A percentile compares a stretch with the other conserved stretches of the same genome.
These are phyloP conservation scores for Neoascochyta sp. DNA, from an alignment of 2,329 filamentous ascomycete genomes.

Conservation along the genomic window DNA sequence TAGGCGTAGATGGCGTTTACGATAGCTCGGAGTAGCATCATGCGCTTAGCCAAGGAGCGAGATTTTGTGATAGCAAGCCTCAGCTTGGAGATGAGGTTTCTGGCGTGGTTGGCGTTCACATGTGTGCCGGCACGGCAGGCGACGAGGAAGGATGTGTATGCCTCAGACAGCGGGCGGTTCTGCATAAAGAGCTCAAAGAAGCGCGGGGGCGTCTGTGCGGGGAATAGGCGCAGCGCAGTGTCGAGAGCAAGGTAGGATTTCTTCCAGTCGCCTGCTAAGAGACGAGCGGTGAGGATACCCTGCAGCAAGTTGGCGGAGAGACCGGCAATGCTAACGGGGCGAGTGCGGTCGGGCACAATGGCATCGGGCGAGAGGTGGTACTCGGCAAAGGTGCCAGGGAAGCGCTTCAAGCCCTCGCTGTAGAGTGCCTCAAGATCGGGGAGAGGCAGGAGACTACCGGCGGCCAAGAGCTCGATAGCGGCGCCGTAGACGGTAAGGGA, in stretches of 20 bases:
- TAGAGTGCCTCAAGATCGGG: conserved; percentile 47
- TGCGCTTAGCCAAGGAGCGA: conserved; percentile 17
- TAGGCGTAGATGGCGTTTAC: conserved; percentile 44
- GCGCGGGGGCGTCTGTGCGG: conserved; percentile 40
- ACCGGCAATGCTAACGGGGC: conserved; percentile 28
- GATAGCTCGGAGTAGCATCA: conserved; percentile 36
- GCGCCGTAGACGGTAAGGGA: conserved; percentile 46
- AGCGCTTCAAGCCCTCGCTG: conserved; percentile 44
- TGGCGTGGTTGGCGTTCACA: conserved; percentile 31
- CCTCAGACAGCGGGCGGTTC: conserved; percentile 46
- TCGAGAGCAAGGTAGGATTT: conserved; percentile 51
- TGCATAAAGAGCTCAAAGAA: conserved; percentile 47
- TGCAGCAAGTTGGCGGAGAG: conserved; percentile 46
- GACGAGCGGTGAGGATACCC: conserved; percentile 48
- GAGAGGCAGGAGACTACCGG: conserved; percentile 38
- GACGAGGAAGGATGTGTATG: conserved; percentile 47
- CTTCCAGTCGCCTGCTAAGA: conserved; percentile 45
- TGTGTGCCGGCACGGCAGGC: conserved; percentile 46
- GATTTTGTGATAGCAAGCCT: conserved; percentile 16
- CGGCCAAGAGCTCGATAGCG: conserved; percentile 49
- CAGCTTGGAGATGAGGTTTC: conserved; percentile 33
- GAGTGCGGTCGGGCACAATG: conserved; percentile 43
- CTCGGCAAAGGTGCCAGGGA: conserved; percentile 45
- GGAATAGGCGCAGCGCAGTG: conserved; percentile 47
- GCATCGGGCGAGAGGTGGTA: conserved; percentile 49